Evolutionary conservation across 2,329 filamentous ascomycete genomes (phyloP).

Genomic region (Salinomyces thailandicus): DNA sequence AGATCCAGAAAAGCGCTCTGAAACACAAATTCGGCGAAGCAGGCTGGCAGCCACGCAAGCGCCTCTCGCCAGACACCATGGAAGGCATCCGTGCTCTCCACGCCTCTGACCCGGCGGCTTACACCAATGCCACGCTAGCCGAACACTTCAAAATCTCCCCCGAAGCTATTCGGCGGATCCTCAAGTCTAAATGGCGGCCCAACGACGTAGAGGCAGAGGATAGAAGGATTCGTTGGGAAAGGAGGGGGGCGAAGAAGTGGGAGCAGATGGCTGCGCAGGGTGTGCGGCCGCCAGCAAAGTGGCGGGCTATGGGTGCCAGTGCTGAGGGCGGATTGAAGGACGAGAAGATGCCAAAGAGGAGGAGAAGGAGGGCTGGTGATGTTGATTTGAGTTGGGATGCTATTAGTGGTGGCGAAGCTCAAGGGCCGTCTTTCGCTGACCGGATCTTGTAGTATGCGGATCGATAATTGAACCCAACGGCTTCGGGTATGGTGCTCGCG

Average conservation of each 20-base stretch:
- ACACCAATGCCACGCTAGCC: conserved; percentile 63
- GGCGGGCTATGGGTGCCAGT: conserved; percentile 29
- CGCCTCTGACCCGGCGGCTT: conserved; percentile 62
- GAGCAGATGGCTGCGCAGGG: conserved; percentile 39
- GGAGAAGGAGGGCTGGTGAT: background rate
- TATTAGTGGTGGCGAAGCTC: conserved; percentile 3
- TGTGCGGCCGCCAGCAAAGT: conserved; percentile 46
- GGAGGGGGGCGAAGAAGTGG: conserved; percentile 40
- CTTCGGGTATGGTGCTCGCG: no score
- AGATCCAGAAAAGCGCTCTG: conserved; percentile 62
- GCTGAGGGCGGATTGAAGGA: conserved; percentile 4
- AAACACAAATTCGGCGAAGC: conserved; percentile 66
- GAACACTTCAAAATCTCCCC: conserved; percentile 74
- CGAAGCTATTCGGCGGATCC: conserved; percentile 77
- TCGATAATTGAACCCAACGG: no score
- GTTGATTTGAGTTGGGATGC: conserved; percentile 8
- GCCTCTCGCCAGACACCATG: conserved; percentile 81
- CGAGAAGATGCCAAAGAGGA: conserved; percentile 9
- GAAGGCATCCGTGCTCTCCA: conserved; percentile 82
- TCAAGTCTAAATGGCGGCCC: conserved; percentile 68
- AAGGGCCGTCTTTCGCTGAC: background rate
- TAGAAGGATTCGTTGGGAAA: conserved; percentile 36
- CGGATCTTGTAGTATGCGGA: background rate
- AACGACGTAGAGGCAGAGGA: conserved; percentile 36
- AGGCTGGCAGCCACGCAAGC: conserved; percentile 72